These are phyloP conservation scores for Penicillium palitans DNA, from an alignment of 2,329 filamentous ascomycete species.

Conservation along the genomic window DNA sequence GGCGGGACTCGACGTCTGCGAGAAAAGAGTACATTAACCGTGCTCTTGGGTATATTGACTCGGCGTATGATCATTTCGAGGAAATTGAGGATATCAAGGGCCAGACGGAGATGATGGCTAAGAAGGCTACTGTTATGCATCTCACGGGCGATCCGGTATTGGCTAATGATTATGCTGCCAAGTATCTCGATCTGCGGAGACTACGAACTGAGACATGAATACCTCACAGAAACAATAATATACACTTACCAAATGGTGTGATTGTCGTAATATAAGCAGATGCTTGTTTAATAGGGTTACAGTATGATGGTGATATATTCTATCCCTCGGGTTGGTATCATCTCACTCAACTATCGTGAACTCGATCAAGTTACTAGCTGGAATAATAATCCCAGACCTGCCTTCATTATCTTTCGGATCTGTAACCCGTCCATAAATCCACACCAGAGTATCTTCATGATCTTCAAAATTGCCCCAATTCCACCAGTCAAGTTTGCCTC, in stretches of 20 bases:
- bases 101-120: constrained; percentile 76
- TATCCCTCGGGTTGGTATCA: background rate
- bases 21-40: constrained; percentile 59
- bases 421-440: no score
- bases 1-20: constrained; percentile 30
- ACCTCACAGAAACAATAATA: background rate
- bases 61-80: constrained; percentile 64
- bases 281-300: no score
- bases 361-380: background rate
- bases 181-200: constrained; percentile 61
- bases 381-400: background rate
- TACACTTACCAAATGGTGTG: background rate
- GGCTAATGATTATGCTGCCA: constrained; percentile 66
- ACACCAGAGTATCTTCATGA: no score
- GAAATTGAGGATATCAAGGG: constrained; percentile 66
- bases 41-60: constrained; percentile 62
- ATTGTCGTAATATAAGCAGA: background rate
- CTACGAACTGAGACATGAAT: constrained; percentile 28
- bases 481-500: no score
- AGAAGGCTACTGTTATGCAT: constrained; percentile 76
- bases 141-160: constrained; percentile 63
- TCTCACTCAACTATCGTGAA: background rate
- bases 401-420: background rate
- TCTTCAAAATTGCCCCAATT: no score
- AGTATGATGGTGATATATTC: background rate